Base-by-base conservation (phyloP, 2,329 filamentous ascomycete genomes). In the Fusarium aywerte region DNA sequence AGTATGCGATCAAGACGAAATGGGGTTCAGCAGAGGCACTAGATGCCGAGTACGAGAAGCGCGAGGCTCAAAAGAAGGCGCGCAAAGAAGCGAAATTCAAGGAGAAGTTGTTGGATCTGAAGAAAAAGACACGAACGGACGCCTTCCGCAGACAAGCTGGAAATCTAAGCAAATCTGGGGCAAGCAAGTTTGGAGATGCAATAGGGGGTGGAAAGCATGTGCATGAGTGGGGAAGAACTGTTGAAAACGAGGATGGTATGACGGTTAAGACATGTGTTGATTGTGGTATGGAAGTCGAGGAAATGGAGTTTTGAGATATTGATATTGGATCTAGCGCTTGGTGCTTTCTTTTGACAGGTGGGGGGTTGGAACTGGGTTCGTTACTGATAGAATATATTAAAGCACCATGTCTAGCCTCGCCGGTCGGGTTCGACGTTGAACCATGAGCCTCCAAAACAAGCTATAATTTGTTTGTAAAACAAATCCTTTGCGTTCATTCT, bases 41-140 rank as follows among this genome's bases (percentile, higher is more conserved):
- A 6, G 96, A 98, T 75, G 92, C 87, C 7, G 95, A 98, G 79
- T 98, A 96, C 73, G 92, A 91, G 77, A 87, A 87, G 65, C 86
- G 95, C 18, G 90, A 93, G 75, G 80, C 82, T 4, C 90, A 96
- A 54, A 93, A 93, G 79, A 97, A 97, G 80, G 86, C 85, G 45
- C 84, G 93, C 51, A 97, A 97, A 75, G 94, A 97, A 77, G 89
- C 89, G 73, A 97, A 97, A 78, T 98, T 98, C 79, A 93, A 92
- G 75, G 89, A 88, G 59, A 97, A 97, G 81, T 82, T 99, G 32
- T 84, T 91, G 7, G 94, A 98, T 52, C 77, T 99, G 66, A 99
- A 98, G 84, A 94, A 95, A 79, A 90, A 94, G 77, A 99, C 96
- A 13, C 84, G 93, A 43, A 94, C 96, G 0, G 96, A 98, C 71